phyloP scores from a whole-genome alignment of 331 rosid species.

The Quercus tomentella region DNA sequence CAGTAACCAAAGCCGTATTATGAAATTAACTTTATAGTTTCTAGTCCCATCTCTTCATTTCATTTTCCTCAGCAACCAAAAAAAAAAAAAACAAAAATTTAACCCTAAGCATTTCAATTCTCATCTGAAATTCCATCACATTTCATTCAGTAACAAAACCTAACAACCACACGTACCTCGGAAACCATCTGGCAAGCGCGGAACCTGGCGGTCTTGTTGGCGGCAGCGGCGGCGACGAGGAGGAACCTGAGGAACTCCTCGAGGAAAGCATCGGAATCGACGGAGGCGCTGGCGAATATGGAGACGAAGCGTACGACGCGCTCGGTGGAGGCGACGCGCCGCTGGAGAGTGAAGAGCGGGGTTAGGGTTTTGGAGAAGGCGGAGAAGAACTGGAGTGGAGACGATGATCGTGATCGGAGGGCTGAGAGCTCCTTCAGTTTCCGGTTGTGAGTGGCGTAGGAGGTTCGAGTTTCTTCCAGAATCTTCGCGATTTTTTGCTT shows the following conservation, averaged over 20 bases:
- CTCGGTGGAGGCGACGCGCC: slow-evolving; percentile 62
- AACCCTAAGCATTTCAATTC: no score
- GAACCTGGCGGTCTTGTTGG: slow-evolving; percentile 62
- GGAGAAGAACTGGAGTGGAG: slow-evolving; percentile 50
- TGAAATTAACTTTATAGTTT: background rate
- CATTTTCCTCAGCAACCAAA: background rate
- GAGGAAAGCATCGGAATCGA: slow-evolving; percentile 48
- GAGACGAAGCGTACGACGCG: slow-evolving; percentile 72
- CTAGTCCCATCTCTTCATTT: background rate
- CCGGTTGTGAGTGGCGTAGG: slow-evolving; percentile 80
- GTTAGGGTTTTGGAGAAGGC: slow-evolving; percentile 59
- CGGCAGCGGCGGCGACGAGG: slow-evolving; percentile 39
- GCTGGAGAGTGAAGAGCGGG: slow-evolving; percentile 66
- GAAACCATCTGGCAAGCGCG: slow-evolving; percentile 90
- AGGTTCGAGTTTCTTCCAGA: slow-evolving; percentile 64
- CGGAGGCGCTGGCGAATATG: slow-evolving; percentile 37
- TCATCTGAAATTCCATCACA: no score
- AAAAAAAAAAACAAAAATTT: background rate
- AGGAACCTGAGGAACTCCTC: slow-evolving; percentile 71
- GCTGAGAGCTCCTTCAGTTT: slow-evolving; percentile 77
- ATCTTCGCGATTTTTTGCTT: slow-evolving; percentile 50
- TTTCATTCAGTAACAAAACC: no score
- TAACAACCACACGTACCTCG: slow-evolving; percentile 38
- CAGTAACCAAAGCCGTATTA: no score
- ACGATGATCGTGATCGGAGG: slow-evolving; percentile 52